Conservation (phyloP, 148 eudicot genomes). For the Persicaria maculosa region DNA sequence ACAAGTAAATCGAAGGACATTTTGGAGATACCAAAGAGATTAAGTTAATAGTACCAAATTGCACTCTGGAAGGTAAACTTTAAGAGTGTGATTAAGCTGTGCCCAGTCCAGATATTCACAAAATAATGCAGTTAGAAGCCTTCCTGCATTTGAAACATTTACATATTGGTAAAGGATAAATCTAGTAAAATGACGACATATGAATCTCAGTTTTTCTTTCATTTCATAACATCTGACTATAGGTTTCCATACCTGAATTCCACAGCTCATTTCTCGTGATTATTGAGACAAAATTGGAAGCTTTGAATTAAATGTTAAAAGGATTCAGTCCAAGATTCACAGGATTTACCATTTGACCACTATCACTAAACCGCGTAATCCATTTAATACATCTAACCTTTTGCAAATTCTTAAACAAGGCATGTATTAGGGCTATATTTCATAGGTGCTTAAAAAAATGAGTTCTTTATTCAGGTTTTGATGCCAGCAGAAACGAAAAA, state of each 20-base stretch:
- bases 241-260: not conserved
- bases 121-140: constrained; percentile 76
- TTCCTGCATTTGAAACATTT: constrained; percentile 45
- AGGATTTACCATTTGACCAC: not conserved
- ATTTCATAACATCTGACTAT: not conserved
- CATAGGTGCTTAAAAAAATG: not conserved
- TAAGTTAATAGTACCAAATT: constrained; percentile 58
- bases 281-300: not conserved
- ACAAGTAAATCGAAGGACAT: not conserved
- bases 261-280: not conserved
- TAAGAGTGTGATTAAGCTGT: constrained; percentile 69
- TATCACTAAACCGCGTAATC: not conserved
- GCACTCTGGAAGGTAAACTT: constrained; percentile 91
- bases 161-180: not conserved
- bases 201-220: not conserved
- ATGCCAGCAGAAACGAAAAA: not conserved
- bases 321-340: not conserved
- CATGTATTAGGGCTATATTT: not conserved
- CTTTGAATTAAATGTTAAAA: not conserved
- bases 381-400: not conserved
- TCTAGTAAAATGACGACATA: not conserved
- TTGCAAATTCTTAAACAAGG: not conserved
- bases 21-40: constrained; percentile 7
- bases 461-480: not conserved
- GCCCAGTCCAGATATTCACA: constrained; percentile 99